Evolutionary conservation across 2,329 filamentous ascomycete genomes (phyloP).

Genomic region (Fusarium miscanthi): DNA sequence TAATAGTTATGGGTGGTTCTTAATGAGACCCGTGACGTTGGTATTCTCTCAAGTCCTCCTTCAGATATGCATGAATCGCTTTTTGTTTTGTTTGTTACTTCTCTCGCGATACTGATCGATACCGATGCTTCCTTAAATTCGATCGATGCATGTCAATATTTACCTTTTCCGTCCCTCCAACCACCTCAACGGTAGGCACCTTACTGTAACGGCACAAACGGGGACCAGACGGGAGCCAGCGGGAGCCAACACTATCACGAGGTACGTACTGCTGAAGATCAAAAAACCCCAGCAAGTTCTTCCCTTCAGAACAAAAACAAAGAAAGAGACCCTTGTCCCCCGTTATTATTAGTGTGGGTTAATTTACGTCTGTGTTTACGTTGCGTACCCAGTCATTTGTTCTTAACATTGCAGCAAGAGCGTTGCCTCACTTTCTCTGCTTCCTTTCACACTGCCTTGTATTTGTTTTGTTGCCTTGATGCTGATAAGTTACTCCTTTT

Average conservation of each 20-base stretch:
- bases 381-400: constrained; percentile 8
- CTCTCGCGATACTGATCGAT: not conserved
- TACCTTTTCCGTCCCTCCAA: constrained; percentile 9
- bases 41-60: not conserved
- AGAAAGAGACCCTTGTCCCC: not conserved
- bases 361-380: constrained; percentile 14
- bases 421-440: constrained; percentile 8
- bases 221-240: constrained; percentile 28
- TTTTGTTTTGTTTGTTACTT: not conserved
- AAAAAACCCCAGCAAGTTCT: constrained; percentile 20
- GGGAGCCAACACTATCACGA: constrained; percentile 20
- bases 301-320: constrained; percentile 20
- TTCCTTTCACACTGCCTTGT: not conserved
- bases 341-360: constrained; percentile 7
- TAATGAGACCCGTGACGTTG: constrained; percentile 13
- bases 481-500: not conserved
- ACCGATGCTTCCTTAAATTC: not conserved
- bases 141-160: constrained; percentile 1
- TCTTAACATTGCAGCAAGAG: not conserved
- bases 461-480: not conserved
- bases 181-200: constrained; percentile 20
- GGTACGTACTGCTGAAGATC: constrained; percentile 12
- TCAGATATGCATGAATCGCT: not conserved
- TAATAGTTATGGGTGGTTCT: constrained; percentile 4
- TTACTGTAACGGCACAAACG: constrained; percentile 23